These are phyloP conservation scores for Termitomyces sp. DNA, from an alignment of 768 basidiomycete genomes.

Conservation along the genomic window DNA sequence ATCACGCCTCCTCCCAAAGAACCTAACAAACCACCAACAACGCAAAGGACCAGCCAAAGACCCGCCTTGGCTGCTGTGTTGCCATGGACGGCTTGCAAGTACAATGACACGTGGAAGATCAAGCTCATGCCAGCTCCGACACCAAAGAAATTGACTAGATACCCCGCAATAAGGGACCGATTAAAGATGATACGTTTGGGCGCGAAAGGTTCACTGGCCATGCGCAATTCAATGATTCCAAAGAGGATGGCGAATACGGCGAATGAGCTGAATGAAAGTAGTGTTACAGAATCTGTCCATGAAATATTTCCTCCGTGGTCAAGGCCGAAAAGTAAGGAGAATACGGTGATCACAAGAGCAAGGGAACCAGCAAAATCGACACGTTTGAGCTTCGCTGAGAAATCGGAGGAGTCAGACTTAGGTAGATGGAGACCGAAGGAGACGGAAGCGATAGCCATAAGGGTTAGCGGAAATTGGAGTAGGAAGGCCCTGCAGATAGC, in stretches of 20 bases:
- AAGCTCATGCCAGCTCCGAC: slow-evolving; percentile 37
- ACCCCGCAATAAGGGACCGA: slow-evolving; percentile 43
- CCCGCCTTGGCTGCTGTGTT: slow-evolving; percentile 44
- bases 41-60: slow-evolving; percentile 43
- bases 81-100: slow-evolving; percentile 50
- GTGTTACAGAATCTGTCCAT: slow-evolving; percentile 36
- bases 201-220: slow-evolving; percentile 56
- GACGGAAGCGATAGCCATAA: slow-evolving; percentile 51
- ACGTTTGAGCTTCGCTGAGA: slow-evolving; percentile 47
- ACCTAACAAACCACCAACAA: slow-evolving; percentile 41
- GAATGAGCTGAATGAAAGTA: slow-evolving; percentile 29
- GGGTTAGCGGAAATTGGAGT: slow-evolving; percentile 50
- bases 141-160: slow-evolving; percentile 55
- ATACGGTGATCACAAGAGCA: slow-evolving; percentile 48
- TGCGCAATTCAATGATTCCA: slow-evolving; percentile 37
- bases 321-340: slow-evolving; percentile 51
- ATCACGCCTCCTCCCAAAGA: slow-evolving; percentile 46
- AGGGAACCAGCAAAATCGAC: slow-evolving; percentile 60
- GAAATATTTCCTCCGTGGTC: slow-evolving; percentile 48
- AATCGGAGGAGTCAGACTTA: slow-evolving; percentile 28
- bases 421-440: slow-evolving; percentile 51
- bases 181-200: slow-evolving; percentile 49
- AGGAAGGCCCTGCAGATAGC: slow-evolving; percentile 43
- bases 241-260: slow-evolving; percentile 32
- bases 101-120: slow-evolving; percentile 50